Conservation (phyloP, 495 filamentous ascomycete species). For the Eremomyces bilateralis region DNA sequence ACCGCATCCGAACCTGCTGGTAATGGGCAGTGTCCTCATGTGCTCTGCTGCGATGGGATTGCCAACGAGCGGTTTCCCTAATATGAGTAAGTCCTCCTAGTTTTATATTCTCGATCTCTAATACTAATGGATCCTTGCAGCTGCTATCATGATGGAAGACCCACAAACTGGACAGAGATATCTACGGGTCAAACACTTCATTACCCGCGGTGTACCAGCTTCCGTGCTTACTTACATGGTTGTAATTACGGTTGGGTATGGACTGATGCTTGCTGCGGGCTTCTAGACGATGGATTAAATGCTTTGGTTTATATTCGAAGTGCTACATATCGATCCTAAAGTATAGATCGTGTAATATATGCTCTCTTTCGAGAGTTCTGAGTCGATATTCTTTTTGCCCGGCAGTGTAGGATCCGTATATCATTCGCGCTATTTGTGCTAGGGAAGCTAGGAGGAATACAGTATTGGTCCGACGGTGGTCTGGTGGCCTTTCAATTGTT, state of each 20-base stretch:
- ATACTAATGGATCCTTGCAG: slow-evolving; percentile 21
- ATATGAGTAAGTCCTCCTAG: slow-evolving; percentile 66
- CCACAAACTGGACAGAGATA: slow-evolving; percentile 77
- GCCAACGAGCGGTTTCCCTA: slow-evolving; percentile 91
- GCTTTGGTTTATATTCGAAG: not conserved
- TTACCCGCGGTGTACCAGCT: slow-evolving; percentile 69
- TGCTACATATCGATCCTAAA: too few species aligned
- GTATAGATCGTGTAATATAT: too few species aligned
- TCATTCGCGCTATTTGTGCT: too few species aligned
- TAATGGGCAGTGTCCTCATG: slow-evolving; percentile 63
- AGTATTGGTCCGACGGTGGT: too few species aligned
- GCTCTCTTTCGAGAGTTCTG: too few species aligned
- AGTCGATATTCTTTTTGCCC: too few species aligned
- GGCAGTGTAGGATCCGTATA: too few species aligned
- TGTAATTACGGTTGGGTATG: slow-evolving; percentile 73
- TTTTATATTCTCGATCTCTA: slow-evolving; percentile 11
- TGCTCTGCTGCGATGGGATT: slow-evolving; percentile 63
- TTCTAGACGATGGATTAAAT: slow-evolving; percentile 24
- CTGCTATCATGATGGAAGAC: slow-evolving; percentile 98
- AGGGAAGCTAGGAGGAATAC: too few species aligned
- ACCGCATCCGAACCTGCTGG: slow-evolving; percentile 82
- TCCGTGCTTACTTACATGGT: slow-evolving; percentile 63
- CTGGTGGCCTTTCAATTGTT: too few species aligned
- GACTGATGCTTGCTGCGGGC: slow-evolving; percentile 58
- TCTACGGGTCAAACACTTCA: slow-evolving; percentile 79